A percentile compares a stretch with the other conserved stretches of the same genome.
phyloP scores from a whole-genome alignment of 2,329 filamentous ascomycete species.

The Fusarium sp. region DNA sequence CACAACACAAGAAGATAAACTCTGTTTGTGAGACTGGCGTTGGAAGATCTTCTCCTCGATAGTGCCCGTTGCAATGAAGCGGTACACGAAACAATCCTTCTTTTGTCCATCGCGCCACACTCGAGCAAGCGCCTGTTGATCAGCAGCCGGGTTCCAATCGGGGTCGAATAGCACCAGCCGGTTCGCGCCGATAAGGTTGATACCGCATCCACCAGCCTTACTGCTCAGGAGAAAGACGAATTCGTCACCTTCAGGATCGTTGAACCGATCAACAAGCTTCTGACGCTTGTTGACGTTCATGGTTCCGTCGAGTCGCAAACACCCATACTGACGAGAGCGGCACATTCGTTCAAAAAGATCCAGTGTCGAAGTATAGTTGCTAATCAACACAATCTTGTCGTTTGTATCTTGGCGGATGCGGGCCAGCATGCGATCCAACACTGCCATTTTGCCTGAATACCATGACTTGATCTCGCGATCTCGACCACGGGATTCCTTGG shows the following conservation, averaged over 20 bases:
- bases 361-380: slow-evolving; percentile 96
- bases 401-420: slow-evolving; percentile 96
- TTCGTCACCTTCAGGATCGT: slow-evolving; percentile 87
- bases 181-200: slow-evolving; percentile 95
- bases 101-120: slow-evolving; percentile 99
- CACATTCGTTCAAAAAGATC: slow-evolving; percentile 95
- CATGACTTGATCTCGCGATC: slow-evolving; percentile 93
- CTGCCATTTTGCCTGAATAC: slow-evolving; percentile 98
- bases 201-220: slow-evolving; percentile 95
- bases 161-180: slow-evolving; percentile 96
- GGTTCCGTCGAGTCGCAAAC: slow-evolving; percentile 89
- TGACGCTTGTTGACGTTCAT: slow-evolving; percentile 98
- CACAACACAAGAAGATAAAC: slow-evolving; percentile 93
- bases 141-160: slow-evolving; percentile 97
- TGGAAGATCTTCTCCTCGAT: slow-evolving; percentile 99
- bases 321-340: slow-evolving; percentile 84
- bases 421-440: slow-evolving; percentile 97
- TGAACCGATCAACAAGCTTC: slow-evolving; percentile 98
- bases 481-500: slow-evolving; percentile 85
- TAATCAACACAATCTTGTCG: slow-evolving; percentile 99
- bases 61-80: slow-evolving; percentile 97
- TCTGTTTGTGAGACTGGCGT: slow-evolving; percentile 97
- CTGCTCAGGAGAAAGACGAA: slow-evolving; percentile 97
- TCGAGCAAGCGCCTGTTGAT: slow-evolving; percentile 95
- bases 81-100: slow-evolving; percentile 99